Percentiles rank a stretch among this genome's conserved stretches.
Conservation (phyloP, 805 yeast genomes). For the Alloascoidea africana region DNA sequence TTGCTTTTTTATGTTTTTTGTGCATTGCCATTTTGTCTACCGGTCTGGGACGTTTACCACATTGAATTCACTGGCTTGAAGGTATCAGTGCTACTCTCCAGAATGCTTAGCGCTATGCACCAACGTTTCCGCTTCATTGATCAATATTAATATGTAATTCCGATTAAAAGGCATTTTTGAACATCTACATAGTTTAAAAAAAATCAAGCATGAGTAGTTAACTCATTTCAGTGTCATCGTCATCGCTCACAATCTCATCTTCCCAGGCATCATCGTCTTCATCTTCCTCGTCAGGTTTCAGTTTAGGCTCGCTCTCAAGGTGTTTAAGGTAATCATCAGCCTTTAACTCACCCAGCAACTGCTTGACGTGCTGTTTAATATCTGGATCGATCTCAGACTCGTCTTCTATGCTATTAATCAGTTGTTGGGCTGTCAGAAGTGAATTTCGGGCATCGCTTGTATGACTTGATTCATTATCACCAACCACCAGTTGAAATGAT, state of each 20-base stretch:
- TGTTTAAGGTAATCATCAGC: constrained; percentile 18
- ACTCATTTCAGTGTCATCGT: not conserved
- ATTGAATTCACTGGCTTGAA: too few relatives aligned
- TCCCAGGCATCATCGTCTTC: constrained; percentile 36
- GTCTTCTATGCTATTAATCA: constrained; percentile 6
- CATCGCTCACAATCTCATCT: constrained; percentile 24
- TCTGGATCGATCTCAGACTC: constrained; percentile 38
- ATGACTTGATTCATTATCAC: constrained; percentile 16
- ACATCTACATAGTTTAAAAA: too few relatives aligned
- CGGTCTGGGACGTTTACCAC: too few relatives aligned
- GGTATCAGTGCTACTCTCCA: too few relatives aligned
- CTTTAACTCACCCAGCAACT: constrained; percentile 35
- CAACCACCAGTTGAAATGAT: constrained; percentile 19
- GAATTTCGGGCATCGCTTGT: constrained; percentile 16
- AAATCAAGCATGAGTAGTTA: too few relatives aligned
- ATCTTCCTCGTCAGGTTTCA: constrained; percentile 15
- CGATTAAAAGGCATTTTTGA: too few relatives aligned
- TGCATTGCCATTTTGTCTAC: too few relatives aligned
- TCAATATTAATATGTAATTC: too few relatives aligned
- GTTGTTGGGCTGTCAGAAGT: constrained; percentile 22
- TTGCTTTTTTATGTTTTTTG: too few relatives aligned
- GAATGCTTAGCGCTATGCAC: too few relatives aligned
- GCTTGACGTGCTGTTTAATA: constrained; percentile 30
- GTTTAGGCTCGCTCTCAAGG: constrained; percentile 17
- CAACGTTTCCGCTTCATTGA: too few relatives aligned